Evolutionary conservation across 2,329 filamentous ascomycete species (phyloP), one percentile per base, ranked within the genome.

Genomic region (Rutstroemia sp.): DNA sequence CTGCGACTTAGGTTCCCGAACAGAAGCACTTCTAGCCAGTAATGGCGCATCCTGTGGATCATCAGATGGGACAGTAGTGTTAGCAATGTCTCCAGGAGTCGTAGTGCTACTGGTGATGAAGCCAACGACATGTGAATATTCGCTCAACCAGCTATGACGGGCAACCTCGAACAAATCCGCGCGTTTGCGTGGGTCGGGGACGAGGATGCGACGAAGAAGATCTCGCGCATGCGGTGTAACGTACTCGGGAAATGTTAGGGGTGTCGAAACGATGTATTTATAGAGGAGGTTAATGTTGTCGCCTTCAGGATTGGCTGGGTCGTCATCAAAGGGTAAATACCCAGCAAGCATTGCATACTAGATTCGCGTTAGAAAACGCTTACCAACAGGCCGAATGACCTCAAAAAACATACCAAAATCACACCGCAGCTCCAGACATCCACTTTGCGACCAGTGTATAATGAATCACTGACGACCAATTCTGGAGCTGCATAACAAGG

Each of bases 401-500:
- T 30, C 27, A 30, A 30, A 8, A 25, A 30, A 78, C 90, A 74
- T 80, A 96, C 92, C 80, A 99, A 72, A 68, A 99, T 99, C 41
- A 99, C 94, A 74, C 94, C 94, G 71, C 94, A 99, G 72, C 94
- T 97, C 94, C 94, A 99, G 38, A 99, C 94, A 70, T 99, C 94
- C 25, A 99, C 94, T 73, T 99, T 99, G 52, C 92, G 85, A 48
- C 94, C 94, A 2, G 94, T 99, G 73, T 99, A 99, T 7, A 99
- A 76, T 16, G 92, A 96, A 72, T 99, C 94, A 71, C 91, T 97
- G 60, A 99, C 94, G 14, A 99, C 94, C 54, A 99, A 79, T 74
- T 99, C 94, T 4, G 94, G 94, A 14, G 94, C 94, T 49, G 94
- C 94, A 72, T 99, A 99, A 70, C 94, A 99, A 7, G 94, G 94